phyloP scores from a whole-genome alignment of 177 flowering plant species.

The Vitis hybrid region DNA sequence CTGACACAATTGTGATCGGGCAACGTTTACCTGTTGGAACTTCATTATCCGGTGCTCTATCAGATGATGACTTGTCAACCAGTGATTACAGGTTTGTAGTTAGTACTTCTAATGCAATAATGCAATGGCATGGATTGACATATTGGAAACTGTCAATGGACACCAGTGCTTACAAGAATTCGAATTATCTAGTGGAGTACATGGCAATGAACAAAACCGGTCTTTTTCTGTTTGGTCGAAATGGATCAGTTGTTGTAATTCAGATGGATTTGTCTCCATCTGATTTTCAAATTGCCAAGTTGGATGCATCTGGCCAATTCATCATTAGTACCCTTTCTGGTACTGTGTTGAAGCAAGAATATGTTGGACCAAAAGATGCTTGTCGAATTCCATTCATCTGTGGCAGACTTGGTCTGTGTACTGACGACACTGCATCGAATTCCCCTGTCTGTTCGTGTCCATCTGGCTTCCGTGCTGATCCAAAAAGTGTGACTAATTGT shows the following conservation, averaged over 20 bases:
- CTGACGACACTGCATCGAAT: slow-evolving; percentile 14
- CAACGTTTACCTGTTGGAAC: slow-evolving; percentile 42
- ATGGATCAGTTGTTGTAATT: slow-evolving; percentile 47
- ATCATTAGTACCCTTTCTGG: slow-evolving; percentile 35
- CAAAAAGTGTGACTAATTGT: slow-evolving; percentile 34
- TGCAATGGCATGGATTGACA: slow-evolving; percentile 57
- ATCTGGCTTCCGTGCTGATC: slow-evolving; percentile 27
- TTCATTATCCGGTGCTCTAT: slow-evolving; percentile 34
- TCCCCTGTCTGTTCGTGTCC: slow-evolving; percentile 63
- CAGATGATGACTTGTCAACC: slow-evolving; percentile 36
- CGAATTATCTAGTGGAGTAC: slow-evolving; percentile 36
- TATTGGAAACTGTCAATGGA: slow-evolving; percentile 78
- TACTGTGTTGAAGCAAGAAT: slow-evolving; percentile 27
- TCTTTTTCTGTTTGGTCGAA: slow-evolving; percentile 42
- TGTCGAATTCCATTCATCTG: slow-evolving; percentile 60
- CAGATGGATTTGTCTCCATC: slow-evolving; percentile 36
- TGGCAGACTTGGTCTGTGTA: slow-evolving; percentile 56
- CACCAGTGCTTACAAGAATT: slow-evolving; percentile 34
- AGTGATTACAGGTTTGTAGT: slow-evolving; percentile 49
- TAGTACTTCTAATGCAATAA: slow-evolving; percentile 37
- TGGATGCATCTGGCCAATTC: slow-evolving; percentile 52
- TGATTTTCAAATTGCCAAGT: slow-evolving; percentile 48
- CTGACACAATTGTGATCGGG: slow-evolving; percentile 70
- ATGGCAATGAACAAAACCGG: slow-evolving; percentile 56
- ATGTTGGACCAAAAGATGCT: slow-evolving; percentile 41